Percentiles rank a stretch among this genome's conserved stretches.
phyloP scores from a whole-genome alignment of 495 filamentous ascomycete species.

The Aspergillus hancockii region DNA sequence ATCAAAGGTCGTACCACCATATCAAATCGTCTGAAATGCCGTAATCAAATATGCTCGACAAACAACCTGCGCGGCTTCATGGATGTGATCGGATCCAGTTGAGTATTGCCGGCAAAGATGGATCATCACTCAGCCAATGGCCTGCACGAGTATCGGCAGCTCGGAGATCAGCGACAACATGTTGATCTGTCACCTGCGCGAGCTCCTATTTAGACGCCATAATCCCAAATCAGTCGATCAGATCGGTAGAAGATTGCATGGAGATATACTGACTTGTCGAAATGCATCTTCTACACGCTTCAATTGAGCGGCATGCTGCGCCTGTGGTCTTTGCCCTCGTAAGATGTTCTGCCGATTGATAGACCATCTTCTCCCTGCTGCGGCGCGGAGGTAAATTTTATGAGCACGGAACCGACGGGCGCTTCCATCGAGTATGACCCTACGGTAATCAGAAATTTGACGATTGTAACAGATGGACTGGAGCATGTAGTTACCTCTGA shows the following conservation, averaged over 20 bases:
- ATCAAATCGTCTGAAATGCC: slow-evolving; percentile 12
- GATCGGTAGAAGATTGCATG: neutral
- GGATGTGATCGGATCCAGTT: slow-evolving; percentile 46
- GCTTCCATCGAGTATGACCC: slow-evolving; percentile 76
- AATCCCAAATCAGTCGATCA: slow-evolving; percentile 1
- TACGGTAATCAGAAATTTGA: slow-evolving; percentile 28
- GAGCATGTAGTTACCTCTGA: slow-evolving; percentile 58
- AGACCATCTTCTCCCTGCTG: slow-evolving; percentile 77
- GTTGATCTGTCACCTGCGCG: slow-evolving; percentile 64
- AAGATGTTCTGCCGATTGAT: slow-evolving; percentile 69
- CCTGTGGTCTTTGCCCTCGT: slow-evolving; percentile 60
- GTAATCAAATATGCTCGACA: neutral
- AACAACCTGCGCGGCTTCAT: slow-evolving; percentile 13
- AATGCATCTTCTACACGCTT: slow-evolving; percentile 60
- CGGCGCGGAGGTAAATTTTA: slow-evolving; percentile 78
- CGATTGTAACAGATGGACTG: neutral
- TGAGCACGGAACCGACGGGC: slow-evolving; percentile 82
- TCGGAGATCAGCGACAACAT: slow-evolving; percentile 64
- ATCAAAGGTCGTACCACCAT: slow-evolving; percentile 15
- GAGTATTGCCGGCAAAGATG: slow-evolving; percentile 46
- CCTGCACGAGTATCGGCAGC: slow-evolving; percentile 64
- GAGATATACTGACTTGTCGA: slow-evolving; percentile 54
- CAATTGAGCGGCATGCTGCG: slow-evolving; percentile 58
- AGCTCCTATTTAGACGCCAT: slow-evolving; percentile 57
- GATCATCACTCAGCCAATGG: slow-evolving; percentile 76